These are phyloP conservation scores for Coprinopsis cinerea DNA, from an alignment of 768 basidiomycete species.

Conservation along the genomic window DNA sequence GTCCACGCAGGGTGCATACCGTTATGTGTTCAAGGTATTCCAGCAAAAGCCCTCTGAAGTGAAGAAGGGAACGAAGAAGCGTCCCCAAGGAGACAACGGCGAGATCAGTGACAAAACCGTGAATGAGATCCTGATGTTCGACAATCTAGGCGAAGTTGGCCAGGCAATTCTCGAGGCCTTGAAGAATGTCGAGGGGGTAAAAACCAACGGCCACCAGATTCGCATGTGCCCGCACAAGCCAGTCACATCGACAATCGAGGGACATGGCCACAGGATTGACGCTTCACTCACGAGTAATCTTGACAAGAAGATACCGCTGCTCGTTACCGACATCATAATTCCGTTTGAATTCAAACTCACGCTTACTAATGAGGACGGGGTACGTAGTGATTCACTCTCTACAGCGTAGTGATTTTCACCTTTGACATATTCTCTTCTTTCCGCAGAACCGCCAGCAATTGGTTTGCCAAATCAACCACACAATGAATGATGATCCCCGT, in stretches of 20 bases:
- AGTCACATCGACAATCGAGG: slow-evolving; percentile 10
- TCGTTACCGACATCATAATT: slow-evolving; percentile 10
- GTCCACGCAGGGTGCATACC: too few relatives aligned
- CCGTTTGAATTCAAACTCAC: slow-evolving; percentile 12
- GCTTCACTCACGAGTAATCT: slow-evolving; percentile 11
- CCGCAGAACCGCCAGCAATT: slow-evolving; percentile 10
- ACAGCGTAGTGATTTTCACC: too few relatives aligned
- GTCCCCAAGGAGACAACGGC: neutral
- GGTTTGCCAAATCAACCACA: slow-evolving; percentile 10
- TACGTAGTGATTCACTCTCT: neutral
- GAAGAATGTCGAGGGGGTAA: too few relatives aligned
- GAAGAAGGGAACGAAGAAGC: too few relatives aligned
- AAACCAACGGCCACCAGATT: neutral
- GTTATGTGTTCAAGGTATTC: too few relatives aligned
- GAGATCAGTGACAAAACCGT: neutral
- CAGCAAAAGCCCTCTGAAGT: too few relatives aligned
- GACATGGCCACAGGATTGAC: slow-evolving; percentile 12
- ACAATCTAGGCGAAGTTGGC: too few relatives aligned
- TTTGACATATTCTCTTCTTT: too few relatives aligned
- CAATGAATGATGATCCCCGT: slow-evolving; percentile 21
- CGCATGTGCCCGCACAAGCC: neutral
- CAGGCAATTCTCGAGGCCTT: too few relatives aligned
- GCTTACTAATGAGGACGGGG: too few relatives aligned
- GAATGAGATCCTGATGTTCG: too few relatives aligned
- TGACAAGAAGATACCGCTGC: neutral